Conservation (phyloP, 306 rosid species). For the Oemleria cerasiformis region DNA sequence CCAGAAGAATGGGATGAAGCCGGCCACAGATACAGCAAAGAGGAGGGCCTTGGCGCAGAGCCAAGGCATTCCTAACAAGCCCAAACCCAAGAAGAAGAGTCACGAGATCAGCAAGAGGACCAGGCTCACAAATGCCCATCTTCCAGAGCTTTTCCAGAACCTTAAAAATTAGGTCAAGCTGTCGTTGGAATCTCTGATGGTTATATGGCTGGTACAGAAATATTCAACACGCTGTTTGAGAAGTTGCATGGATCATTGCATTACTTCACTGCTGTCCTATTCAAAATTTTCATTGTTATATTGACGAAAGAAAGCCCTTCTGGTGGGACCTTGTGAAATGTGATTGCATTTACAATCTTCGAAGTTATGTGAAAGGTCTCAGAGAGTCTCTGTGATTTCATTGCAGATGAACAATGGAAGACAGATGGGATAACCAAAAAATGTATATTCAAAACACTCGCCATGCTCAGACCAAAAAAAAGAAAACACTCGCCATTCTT, state of each 20-base stretch:
- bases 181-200: not conserved
- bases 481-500: too few species aligned
- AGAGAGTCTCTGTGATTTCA: not conserved
- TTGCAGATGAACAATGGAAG: too few species aligned
- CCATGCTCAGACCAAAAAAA: too few species aligned
- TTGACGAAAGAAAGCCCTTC: not conserved
- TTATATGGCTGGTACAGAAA: not conserved
- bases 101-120: conserved; percentile 89
- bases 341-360: not conserved
- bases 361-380: not conserved
- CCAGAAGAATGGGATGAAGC: conserved; percentile 91
- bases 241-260: not conserved
- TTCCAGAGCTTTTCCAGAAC: conserved; percentile 83
- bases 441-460: too few species aligned
- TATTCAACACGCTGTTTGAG: not conserved
- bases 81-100: conserved; percentile 90
- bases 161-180: conserved; percentile 19
- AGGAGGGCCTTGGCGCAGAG: conserved; percentile 82
- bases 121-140: conserved; percentile 94
- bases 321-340: not conserved
- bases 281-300: not conserved
- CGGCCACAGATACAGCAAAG: conserved; percentile 95
- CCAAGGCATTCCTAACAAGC: conserved; percentile 65
- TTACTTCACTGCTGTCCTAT: not conserved
- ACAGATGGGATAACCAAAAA: too few species aligned